Evolutionary conservation across 2,329 filamentous ascomycete species (phyloP), one percentile per base, ranked within the genome.

Genomic region (Aureobasidium sp.): DNA sequence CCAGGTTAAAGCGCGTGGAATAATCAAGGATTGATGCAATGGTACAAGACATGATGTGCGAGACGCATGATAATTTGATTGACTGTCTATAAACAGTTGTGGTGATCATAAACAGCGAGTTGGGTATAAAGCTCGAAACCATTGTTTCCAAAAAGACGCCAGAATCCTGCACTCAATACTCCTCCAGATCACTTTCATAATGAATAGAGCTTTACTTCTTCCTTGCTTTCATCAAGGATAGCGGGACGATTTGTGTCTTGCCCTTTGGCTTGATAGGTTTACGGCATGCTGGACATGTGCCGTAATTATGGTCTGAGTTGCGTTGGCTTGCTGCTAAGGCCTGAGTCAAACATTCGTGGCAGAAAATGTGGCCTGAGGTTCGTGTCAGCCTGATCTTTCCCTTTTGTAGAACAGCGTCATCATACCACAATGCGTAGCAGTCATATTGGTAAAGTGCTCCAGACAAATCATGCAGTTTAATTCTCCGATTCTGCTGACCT

Each of bases 401-500:
- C 17, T 27, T 27, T 31, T 2, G 5, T 27, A 11, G 12, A 22
- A 31, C 17, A 29, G 19, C 29, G 35, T 27, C 14, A 24, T 74
- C 79, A 61, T 75, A 85, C 83, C 84, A 68, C 84, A 87, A 24
- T 78, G 72, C 2, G 84, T 86, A 3, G 78, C 81, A 2, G 84
- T 85, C 11, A 84, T 77, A 68, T 86, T 79, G 9, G 79, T 83
- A 2, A 80, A 82, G 4, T 75, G 78, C 66, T 86, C 84, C 81
- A 87, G 82, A 71, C 84, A 87, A 24, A 87, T 82, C 48, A 85
- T 83, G 69, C 84, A 87, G 76, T 82, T 68, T 80, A 79, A 5
- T 72, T 78, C 24, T 73, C 80, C 66, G 81, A 75, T 60, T 12
- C 54, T 58, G 24, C 58, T 62, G 17, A 58, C 40, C 19, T 69